phyloP scores from a whole-genome alignment of 805 yeast species.

The Pichia nanzhaoensis region DNA sequence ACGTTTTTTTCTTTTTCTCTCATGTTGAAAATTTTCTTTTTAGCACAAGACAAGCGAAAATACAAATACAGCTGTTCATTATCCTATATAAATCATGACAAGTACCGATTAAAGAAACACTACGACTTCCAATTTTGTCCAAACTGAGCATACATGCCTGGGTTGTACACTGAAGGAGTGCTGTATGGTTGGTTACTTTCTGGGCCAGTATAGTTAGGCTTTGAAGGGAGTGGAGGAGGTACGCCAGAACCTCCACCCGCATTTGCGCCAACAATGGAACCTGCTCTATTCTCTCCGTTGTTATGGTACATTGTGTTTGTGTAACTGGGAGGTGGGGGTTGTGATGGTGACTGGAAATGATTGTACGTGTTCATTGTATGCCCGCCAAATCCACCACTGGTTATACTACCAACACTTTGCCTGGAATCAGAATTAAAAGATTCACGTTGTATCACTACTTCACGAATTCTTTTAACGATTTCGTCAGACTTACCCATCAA shows the following conservation, averaged over 20 bases:
- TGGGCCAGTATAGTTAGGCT: slow-evolving; percentile 21
- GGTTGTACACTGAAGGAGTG: slow-evolving; percentile 46
- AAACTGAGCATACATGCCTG: slow-evolving; percentile 37
- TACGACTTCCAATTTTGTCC: slow-evolving; percentile 16
- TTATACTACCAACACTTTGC: background rate
- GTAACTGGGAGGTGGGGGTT: slow-evolving; percentile 7
- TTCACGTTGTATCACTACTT: slow-evolving; percentile 25
- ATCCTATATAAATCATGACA: background rate
- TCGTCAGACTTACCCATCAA: slow-evolving; percentile 31
- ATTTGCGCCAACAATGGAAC: slow-evolving; percentile 5
- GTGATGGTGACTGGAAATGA: background rate
- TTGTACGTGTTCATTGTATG: slow-evolving; percentile 4
- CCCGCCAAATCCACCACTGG: slow-evolving; percentile 14
- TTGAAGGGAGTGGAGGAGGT: slow-evolving; percentile 25
- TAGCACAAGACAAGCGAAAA: too few relatives aligned
- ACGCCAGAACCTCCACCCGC: background rate
- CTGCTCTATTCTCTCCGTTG: background rate
- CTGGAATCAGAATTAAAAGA: slow-evolving; percentile 15
- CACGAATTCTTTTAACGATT: slow-evolving; percentile 23
- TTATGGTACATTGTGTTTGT: background rate
- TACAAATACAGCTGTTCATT: too few relatives aligned
- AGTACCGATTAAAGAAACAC: background rate
- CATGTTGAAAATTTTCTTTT: background rate
- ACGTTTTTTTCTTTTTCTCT: background rate
- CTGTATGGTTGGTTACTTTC: slow-evolving; percentile 35